phyloP scores from a whole-genome alignment of 805 yeast genomes.

The Myxozyma monticola region DNA sequence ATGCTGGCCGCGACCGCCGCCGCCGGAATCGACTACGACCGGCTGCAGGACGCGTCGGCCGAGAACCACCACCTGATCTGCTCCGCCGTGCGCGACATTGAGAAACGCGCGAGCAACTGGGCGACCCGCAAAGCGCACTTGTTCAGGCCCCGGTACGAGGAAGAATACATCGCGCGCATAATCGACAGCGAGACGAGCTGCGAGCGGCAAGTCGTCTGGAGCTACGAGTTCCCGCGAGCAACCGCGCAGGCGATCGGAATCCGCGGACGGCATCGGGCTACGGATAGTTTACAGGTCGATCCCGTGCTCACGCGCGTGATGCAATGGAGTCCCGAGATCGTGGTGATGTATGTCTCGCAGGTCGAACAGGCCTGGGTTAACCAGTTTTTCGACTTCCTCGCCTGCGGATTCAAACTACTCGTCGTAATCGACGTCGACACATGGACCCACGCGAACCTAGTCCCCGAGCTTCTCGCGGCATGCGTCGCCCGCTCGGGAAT shows the following conservation, averaged over 20 bases:
- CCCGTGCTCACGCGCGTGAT: no score
- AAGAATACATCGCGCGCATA: neutral
- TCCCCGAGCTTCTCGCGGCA: neutral
- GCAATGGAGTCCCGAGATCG: slow-evolving; percentile 7
- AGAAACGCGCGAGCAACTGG: no score
- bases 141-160: neutral
- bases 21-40: no score
- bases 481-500: neutral
- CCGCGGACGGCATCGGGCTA: neutral
- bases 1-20: no score
- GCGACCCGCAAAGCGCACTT: neutral
- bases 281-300: no score
- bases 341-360: neutral
- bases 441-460: neutral
- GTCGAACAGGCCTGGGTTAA: neutral
- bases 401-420: neutral
- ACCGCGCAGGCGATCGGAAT: slow-evolving; percentile 1
- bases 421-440: neutral
- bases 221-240: slow-evolving; percentile 3
- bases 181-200: neutral
- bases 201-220: neutral
- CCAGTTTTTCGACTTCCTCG: neutral
- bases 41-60: no score
- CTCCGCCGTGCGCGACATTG: no score
- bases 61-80: no score